A percentile compares a stretch with the other conserved stretches of the same genome.
Evolutionary conservation across 805 yeast genomes (phyloP).

Genomic region (Citeromyces matritensis): DNA sequence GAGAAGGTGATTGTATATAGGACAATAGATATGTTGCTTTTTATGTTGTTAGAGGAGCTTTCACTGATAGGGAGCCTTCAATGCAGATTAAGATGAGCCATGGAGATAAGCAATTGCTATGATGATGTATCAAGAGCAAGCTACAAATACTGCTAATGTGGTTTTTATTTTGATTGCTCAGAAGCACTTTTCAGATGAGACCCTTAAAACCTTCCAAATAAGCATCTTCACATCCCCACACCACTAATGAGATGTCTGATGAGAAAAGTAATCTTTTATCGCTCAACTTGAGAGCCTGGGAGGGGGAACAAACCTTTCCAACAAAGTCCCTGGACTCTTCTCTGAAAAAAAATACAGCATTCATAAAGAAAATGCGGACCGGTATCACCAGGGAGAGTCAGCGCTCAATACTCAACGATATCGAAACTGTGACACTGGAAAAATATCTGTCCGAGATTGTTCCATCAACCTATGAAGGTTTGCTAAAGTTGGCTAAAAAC

Average conservation of each 20-base stretch:
- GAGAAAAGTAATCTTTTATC: conserved; percentile 9
- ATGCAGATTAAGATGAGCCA: not conserved
- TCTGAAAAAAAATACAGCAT: conserved; percentile 69
- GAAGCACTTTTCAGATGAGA: no score
- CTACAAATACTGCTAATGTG: no score
- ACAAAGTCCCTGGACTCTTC: conserved; percentile 42
- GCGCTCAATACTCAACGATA: conserved; percentile 38
- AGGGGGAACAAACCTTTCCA: conserved; percentile 23
- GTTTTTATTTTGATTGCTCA: no score
- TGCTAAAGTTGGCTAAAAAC: conserved; percentile 30
- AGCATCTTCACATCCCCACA: no score
- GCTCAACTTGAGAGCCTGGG: conserved; percentile 37
- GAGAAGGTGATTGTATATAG: conserved; percentile 14
- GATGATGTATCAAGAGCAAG: no score
- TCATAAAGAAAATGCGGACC: conserved; percentile 53
- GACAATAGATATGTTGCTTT: no score
- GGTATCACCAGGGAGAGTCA: conserved; percentile 38
- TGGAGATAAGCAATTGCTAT: no score
- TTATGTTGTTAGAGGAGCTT: no score
- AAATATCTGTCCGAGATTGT: conserved; percentile 64
- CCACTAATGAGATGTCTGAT: no score
- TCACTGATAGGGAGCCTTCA: not conserved
- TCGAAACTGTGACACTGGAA: conserved; percentile 45
- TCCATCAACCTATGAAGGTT: conserved; percentile 46
- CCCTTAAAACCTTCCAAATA: no score